Evolutionary conservation across 2,329 filamentous ascomycete species (phyloP).

Genomic region (Trichoderma sp.): DNA sequence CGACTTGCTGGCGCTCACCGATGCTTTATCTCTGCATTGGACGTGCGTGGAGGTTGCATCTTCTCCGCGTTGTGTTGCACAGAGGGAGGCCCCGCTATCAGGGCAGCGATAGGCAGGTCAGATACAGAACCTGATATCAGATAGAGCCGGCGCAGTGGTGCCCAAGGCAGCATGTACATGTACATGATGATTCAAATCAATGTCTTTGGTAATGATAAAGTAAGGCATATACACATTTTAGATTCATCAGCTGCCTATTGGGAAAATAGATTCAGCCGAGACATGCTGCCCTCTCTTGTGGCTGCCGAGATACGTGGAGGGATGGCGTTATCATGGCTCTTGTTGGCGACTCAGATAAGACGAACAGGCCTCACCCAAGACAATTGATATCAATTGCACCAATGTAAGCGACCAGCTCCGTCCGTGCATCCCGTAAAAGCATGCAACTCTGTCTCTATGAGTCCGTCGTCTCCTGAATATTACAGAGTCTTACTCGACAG

Average conservation of each 20-base stretch:
- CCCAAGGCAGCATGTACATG: neutral
- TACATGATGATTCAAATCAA: neutral
- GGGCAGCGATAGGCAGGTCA: constrained; percentile 4
- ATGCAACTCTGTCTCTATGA: neutral
- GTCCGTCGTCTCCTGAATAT: neutral
- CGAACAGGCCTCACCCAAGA: neutral
- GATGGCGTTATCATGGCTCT: neutral
- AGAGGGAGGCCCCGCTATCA: constrained; percentile 23
- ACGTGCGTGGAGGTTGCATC: neutral
- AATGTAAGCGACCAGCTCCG: neutral
- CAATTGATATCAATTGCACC: neutral
- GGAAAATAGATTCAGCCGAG: neutral
- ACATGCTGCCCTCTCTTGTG: neutral
- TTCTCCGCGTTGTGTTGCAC: constrained; percentile 16
- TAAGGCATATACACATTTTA: neutral
- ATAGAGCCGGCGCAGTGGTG: constrained; percentile 4
- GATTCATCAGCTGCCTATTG: neutral
- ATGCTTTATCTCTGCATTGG: constrained; percentile 23
- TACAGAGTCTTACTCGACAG: neutral
- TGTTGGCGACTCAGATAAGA: constrained; percentile 1
- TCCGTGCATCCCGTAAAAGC: neutral
- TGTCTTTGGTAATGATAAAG: neutral
- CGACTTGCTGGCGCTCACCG: constrained; percentile 22
- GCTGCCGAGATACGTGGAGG: neutral
- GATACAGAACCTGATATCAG: neutral